A percentile compares a stretch with the other conserved stretches of the same genome.
These are phyloP conservation scores for Vigna trinervia DNA, from an alignment of 306 rosid species.

Conservation along the genomic window DNA sequence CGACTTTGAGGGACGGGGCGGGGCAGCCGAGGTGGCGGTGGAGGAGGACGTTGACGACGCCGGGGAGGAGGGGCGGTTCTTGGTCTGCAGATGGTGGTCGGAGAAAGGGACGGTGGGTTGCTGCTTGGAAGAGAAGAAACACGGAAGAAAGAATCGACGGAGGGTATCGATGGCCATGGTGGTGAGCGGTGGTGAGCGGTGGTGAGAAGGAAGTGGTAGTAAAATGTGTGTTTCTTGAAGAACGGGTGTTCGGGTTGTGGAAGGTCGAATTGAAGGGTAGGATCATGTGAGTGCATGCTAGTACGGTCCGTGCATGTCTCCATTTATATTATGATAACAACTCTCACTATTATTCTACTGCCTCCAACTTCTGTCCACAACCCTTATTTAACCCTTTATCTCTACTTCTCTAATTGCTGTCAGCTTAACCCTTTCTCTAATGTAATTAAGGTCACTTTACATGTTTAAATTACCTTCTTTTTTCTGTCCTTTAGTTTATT, in stretches of 20 bases:
- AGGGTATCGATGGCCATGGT: slow-evolving; percentile 69
- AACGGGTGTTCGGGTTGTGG: neutral
- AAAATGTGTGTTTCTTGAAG: neutral
- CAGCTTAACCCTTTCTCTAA: too few species aligned
- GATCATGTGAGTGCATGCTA: slow-evolving; percentile 45
- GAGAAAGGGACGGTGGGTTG: slow-evolving; percentile 28
- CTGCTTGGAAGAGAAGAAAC: slow-evolving; percentile 57
- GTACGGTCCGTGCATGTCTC: slow-evolving; percentile 38
- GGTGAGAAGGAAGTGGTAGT: neutral
- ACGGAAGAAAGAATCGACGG: slow-evolving; percentile 87
- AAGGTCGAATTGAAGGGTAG: neutral
- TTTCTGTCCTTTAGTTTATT: too few species aligned
- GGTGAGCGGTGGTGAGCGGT: neutral
- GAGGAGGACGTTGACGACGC: slow-evolving; percentile 50
- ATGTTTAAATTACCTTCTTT: too few species aligned
- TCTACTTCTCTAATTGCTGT: too few species aligned
- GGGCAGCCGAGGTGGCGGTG: neutral
- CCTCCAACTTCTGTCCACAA: neutral
- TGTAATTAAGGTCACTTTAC: too few species aligned
- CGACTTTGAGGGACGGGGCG: slow-evolving; percentile 68
- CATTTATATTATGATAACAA: neutral
- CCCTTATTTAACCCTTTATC: too few species aligned
- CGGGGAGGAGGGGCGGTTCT: slow-evolving; percentile 58
- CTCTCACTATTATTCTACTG: neutral
- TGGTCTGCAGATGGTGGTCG: slow-evolving; percentile 41